These are phyloP conservation scores for Coemansia sp. DNA, from an alignment of 192 early-diverging fungal genomes.

Conservation along the genomic window DNA sequence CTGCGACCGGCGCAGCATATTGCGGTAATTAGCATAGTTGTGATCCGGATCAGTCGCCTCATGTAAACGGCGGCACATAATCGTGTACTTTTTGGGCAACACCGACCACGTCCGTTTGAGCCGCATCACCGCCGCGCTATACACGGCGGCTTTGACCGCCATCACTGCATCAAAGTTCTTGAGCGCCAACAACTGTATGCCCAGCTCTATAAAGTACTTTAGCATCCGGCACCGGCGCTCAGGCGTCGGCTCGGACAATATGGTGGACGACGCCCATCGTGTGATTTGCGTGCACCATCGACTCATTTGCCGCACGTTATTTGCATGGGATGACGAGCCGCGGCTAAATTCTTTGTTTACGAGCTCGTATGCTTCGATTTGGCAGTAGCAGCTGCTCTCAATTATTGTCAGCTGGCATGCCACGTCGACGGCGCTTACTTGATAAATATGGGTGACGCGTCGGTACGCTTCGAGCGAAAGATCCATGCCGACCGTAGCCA, in stretches of 20 bases:
- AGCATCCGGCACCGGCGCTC: conserved; percentile 66
- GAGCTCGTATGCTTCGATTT: conserved; percentile 72
- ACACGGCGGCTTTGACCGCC: conserved; percentile 76
- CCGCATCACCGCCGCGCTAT: conserved; percentile 68
- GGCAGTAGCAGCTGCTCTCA: conserved; percentile 63
- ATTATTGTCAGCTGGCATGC: conserved; percentile 86
- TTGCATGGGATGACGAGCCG: conserved; percentile 52
- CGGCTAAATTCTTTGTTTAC: conserved; percentile 65
- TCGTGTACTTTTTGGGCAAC: conserved; percentile 66
- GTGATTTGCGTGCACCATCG: conserved; percentile 70
- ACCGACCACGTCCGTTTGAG: conserved; percentile 68
- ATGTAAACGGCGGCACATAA: conserved; percentile 61
- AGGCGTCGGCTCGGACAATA: conserved; percentile 69
- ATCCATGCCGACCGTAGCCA: conserved; percentile 52
- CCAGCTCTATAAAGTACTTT: conserved; percentile 81
- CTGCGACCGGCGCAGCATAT: conserved; percentile 50
- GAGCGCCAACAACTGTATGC: conserved; percentile 57
- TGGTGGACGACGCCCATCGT: conserved; percentile 73
- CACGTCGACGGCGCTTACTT: conserved; percentile 77
- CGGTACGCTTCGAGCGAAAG: conserved; percentile 60
- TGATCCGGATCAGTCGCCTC: conserved; percentile 61
- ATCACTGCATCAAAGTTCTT: conserved; percentile 76
- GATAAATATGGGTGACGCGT: conserved; percentile 59
- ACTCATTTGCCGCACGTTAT: conserved; percentile 74
- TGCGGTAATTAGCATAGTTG: conserved; percentile 63